phyloP scores from a whole-genome alignment of 2,329 filamentous ascomycete genomes.

The Furcasterigmium sp. region DNA sequence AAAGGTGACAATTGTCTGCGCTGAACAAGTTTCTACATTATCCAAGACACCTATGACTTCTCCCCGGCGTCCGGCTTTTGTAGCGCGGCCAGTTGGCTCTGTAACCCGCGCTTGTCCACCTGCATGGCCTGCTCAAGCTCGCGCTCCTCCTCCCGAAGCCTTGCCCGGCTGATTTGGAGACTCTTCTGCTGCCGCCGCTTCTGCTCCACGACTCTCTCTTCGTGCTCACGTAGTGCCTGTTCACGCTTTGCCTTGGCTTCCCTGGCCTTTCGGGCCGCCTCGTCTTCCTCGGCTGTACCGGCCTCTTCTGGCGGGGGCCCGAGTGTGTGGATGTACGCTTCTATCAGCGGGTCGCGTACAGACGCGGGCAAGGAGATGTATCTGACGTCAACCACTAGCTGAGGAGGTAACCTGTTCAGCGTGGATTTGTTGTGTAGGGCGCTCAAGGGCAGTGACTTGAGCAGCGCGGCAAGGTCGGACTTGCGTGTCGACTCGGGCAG shows the following conservation, averaged over 20 bases:
- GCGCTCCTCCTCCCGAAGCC: conserved; percentile 60
- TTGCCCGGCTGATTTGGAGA: conserved; percentile 54
- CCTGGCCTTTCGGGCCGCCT: conserved; percentile 40
- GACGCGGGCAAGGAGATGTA: conserved; percentile 62
- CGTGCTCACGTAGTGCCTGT: conserved; percentile 45
- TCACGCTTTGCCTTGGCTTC: conserved; percentile 56
- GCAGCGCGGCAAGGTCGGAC: conserved; percentile 60
- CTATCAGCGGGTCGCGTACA: conserved; percentile 59
- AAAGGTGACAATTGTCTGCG: conserved; percentile 21
- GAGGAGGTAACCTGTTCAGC: conserved; percentile 52
- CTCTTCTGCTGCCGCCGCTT: conserved; percentile 54
- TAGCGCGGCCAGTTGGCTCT: conserved; percentile 45
- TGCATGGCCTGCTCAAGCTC: conserved; percentile 66
- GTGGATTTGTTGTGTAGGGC: conserved; percentile 56
- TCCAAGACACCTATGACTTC: not conserved
- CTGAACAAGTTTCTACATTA: not conserved
- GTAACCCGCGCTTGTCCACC: conserved; percentile 60
- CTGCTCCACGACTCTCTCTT: conserved; percentile 62
- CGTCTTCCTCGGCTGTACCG: conserved; percentile 38
- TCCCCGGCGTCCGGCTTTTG: not conserved
- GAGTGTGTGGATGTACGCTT: conserved; percentile 61
- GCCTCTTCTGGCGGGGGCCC: conserved; percentile 43
- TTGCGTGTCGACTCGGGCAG: conserved; percentile 62
- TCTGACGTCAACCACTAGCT: conserved; percentile 60
- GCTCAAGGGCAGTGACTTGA: conserved; percentile 55